phyloP scores from a whole-genome alignment of 2,329 filamentous ascomycete species.

The Aspergillus sp. region DNA sequence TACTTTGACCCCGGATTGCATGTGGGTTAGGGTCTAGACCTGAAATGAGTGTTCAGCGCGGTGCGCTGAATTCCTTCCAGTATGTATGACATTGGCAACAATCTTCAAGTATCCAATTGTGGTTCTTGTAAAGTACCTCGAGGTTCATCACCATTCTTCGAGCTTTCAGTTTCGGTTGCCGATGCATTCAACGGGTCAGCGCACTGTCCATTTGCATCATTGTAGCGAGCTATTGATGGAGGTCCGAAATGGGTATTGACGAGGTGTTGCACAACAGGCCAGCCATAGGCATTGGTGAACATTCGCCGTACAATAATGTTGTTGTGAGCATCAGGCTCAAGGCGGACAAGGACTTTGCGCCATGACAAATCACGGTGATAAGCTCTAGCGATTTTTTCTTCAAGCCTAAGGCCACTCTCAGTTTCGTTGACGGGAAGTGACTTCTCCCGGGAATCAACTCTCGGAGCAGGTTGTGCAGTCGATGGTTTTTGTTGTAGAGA shows the following conservation, averaged over 20 bases:
- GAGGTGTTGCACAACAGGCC: slow-evolving; percentile 93
- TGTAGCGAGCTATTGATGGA: slow-evolving; percentile 63
- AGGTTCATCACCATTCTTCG: not conserved
- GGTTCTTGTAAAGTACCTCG: not conserved
- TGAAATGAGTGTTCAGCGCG: not conserved
- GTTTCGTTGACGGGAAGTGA: slow-evolving; percentile 19
- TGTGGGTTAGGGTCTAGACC: not conserved
- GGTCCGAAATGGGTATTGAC: slow-evolving; percentile 94
- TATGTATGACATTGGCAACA: not conserved
- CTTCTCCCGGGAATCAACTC: slow-evolving; percentile 16
- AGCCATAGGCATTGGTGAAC: slow-evolving; percentile 96
- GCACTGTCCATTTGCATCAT: slow-evolving; percentile 52
- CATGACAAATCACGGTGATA: slow-evolving; percentile 91
- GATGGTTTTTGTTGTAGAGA: slow-evolving; percentile 24
- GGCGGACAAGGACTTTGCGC: slow-evolving; percentile 93
- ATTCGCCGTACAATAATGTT: slow-evolving; percentile 95
- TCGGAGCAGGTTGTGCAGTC: slow-evolving; percentile 11
- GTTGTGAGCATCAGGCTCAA: slow-evolving; percentile 97
- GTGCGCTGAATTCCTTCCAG: not conserved
- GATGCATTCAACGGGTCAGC: not conserved
- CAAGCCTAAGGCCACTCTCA: slow-evolving; percentile 71
- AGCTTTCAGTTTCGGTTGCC: not conserved
- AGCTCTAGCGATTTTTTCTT: slow-evolving; percentile 95
- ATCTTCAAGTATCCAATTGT: not conserved
- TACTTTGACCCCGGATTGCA: not conserved